Percentiles rank a stretch among this genome's conserved stretches.
Evolutionary conservation across 345 rosid species (phyloP).

Genomic region (Sonneratia caseolaris): DNA sequence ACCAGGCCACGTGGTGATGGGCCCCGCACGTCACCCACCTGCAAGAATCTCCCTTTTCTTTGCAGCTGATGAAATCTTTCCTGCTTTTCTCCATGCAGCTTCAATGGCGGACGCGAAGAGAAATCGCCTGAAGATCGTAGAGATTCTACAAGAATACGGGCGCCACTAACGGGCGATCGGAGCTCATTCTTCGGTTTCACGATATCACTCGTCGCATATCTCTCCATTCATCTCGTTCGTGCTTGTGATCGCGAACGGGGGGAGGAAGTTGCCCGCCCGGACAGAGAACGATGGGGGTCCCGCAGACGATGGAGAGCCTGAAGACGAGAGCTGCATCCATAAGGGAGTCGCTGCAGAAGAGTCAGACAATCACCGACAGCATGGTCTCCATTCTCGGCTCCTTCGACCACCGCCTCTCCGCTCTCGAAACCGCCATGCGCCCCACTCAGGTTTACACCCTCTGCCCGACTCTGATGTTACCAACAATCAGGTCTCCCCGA

Average conservation of each 20-base stretch:
- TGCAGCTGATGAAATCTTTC: neutral
- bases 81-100: neutral
- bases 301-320: conserved; percentile 39
- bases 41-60: neutral
- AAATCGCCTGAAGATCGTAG: neutral
- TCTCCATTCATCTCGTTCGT: neutral
- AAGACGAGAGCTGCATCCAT: conserved; percentile 47
- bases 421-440: conserved; percentile 98
- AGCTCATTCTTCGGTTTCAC: neutral
- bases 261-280: neutral
- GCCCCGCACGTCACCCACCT: neutral
- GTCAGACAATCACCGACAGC: conserved; percentile 80
- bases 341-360: conserved; percentile 63
- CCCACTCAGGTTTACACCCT: conserved; percentile 46
- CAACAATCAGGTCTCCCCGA: neutral
- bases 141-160: neutral
- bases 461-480: conserved; percentile 6
- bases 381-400: conserved; percentile 95
- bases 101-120: neutral
- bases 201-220: neutral
- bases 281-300: conserved; percentile 2
- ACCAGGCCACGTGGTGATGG: conserved; percentile 7
- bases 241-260: neutral
- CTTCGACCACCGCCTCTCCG: conserved; percentile 94
- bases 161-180: conserved; percentile 1